Evolutionary conservation across 202 grass and related monocot genomes (phyloP), one percentile per base, ranked within the genome.

Genomic region (Panicum hallii): DNA sequence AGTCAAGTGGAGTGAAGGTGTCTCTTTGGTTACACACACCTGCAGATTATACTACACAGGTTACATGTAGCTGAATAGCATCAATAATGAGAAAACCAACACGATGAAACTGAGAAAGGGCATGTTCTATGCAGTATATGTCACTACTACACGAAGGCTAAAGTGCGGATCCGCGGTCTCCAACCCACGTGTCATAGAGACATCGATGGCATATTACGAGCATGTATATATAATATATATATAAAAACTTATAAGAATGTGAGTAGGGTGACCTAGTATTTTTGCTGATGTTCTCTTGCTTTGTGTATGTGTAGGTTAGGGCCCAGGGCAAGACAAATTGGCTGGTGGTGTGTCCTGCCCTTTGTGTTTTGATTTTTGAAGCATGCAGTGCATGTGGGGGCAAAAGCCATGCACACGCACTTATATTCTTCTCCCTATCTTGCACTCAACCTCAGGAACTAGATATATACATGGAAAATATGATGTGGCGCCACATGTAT

Each of bases 301-400:
- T 62, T 50, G 46, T 16, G 14, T 52, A 73, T 50, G 46, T 16
- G 14, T 52, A 73, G 46, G 70, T 52, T 49, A 49, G 77, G 45
- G 61, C 11, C 26, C 56, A 20, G 38, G 75, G 47, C 20, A 78
- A 47, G 47, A 34, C 40, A 78, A 72, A 82, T 72, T 72, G 78
- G 54, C 38, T 77, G 63, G 54, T 64, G 70, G 61, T 83, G 71
- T 43, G 62, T 61, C 66, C 15, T 11, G 63, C 30, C 4, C 1
- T 45, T 28, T 23, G 56, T 78, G 86, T 65, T 64, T 26, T 26
- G 26, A 26, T 26, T 26, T 38, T 23, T 17, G 55, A 41, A 83
- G 63, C 81, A 46, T 82, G 46, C 48, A 82, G 42, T 32, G 42
- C 88, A 72, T 77, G 78, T 84, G 66, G 64, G n/a, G 41, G 71